phyloP scores from a whole-genome alignment of 352 stramenopile species.

The Blastocystis sp. region DNA sequence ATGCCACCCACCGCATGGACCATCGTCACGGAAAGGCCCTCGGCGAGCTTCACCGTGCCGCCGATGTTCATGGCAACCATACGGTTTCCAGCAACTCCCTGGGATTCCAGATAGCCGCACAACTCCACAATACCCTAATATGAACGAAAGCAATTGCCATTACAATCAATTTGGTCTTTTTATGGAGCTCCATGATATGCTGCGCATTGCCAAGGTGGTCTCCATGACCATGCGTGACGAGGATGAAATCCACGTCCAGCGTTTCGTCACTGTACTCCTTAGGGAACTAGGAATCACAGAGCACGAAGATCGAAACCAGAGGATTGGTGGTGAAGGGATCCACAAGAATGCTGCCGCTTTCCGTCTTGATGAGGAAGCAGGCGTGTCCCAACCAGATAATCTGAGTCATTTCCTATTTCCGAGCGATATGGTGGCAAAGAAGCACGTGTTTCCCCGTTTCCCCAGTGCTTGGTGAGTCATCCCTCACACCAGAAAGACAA shows the following conservation, averaged over 20 bases:
- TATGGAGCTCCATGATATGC: conserved; percentile 39
- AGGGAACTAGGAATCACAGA: conserved; percentile 13
- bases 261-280: conserved; percentile 11
- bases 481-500: background rate
- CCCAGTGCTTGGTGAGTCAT: background rate
- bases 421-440: background rate
- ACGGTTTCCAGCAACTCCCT: background rate
- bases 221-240: conserved; percentile 64
- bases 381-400: conserved; percentile 68
- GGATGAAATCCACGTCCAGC: conserved; percentile 61
- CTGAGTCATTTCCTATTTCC: conserved; percentile 13
- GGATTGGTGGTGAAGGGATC: conserved; percentile 65
- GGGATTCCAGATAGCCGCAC: conserved; percentile 17
- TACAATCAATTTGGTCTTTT: conserved; percentile 48
- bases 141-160: background rate
- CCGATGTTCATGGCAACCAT: conserved; percentile 68
- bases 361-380: conserved; percentile 66
- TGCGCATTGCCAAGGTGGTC: conserved; percentile 57
- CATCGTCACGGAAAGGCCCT: conserved; percentile 60
- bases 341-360: conserved; percentile 15
- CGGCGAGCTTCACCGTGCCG: conserved; percentile 28
- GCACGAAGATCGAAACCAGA: conserved; percentile 11
- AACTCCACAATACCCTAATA: conserved; percentile 64
- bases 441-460: background rate
- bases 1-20: conserved; percentile 46